Base-by-base conservation (phyloP, 1,284 basidiomycete genomes). In the Trichosporon asahii region DNA sequence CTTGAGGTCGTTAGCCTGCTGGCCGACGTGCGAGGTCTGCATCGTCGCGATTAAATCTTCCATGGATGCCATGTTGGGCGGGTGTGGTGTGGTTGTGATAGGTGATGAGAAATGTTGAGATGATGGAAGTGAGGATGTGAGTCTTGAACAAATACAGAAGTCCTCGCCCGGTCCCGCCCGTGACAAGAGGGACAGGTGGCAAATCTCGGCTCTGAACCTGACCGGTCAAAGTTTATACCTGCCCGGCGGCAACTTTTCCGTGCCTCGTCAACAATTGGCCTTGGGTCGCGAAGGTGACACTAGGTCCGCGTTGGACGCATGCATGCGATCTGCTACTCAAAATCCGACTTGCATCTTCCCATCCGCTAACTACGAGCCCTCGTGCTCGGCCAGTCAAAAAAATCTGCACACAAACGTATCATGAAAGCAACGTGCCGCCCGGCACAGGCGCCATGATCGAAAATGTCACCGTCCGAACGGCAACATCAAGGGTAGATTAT, bases 1-100 rank as follows among this genome's bases (percentile, higher is more conserved):
- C 68, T 77, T 76, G 37, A 82, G 71, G 63, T 82, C 79, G 31
- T 79, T 76, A 1, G 77, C 76, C 53, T 82, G 76, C 67, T 77
- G 77, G n/a, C 77, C 76, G 37, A 81, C 80, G 69, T 79, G 77
- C 73, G 79, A 77, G 18, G 76, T 73, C 18, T 75, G 75, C 44
- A 82, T 73, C 12, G 75, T 61, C 27, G 57, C 57, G 29, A 61
- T 61, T 33, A 61, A 21, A 11, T 61, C 57, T 61, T 61, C 57
- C 57, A 61, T 61, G 57, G 57, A 61, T 29, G 57, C 57, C 57
- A 61, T 61, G 57, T 31, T n/a, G 57, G 57, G 18, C 57, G 57
- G 18, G 27, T 18, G 29, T 7, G 27, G 14, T 18, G 57, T 11
- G 12, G 29, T 9, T 23, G 57, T 21, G 29, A 12, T 5, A 18